Evolutionary conservation across 2,329 filamentous ascomycete species (phyloP), one percentile per base, ranked within the genome.

Genomic region (Talaromyces verruculosus): DNA sequence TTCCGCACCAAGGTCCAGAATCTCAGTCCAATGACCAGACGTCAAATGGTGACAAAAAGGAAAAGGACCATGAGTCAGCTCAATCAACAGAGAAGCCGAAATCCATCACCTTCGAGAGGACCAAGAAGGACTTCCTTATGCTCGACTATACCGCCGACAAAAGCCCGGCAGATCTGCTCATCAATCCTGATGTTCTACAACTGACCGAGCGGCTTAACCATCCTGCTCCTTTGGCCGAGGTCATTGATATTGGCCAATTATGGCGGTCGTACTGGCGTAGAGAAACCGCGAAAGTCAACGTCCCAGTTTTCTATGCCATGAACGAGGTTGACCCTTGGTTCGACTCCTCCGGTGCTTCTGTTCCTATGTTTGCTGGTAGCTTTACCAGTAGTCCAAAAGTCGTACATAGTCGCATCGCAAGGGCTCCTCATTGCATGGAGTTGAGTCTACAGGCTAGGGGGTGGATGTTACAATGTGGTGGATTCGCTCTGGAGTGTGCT

Each of bases 361-460:
- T 55, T 11, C 1, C 30, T 37, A 7, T 3, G 4, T 55, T 55
- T 22, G 51, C 51, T 19, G 17, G 30, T 55, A 17, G 51, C 10
- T 37, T 55, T 37, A 55, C 17, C 17, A 37, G 30, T 5, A 55
- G 51, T 55, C 51, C 51, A 22, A 55, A 55, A 55, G 51, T 55
- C 30, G 19, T 55, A 17, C 30, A 55, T 55, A 11, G 30, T 35
- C 30, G 28, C 30, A 30, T 55, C 37, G 4, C 30, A n/a, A 55
- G n/a, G n/a, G 51, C 51, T 13, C 51, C 51, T 55, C 51, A 55
- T 22, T 55, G 51, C n/a, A 55, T 55, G 30, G 51, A 55, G 17
- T 35, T 55, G 51, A 55, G 51, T 55, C 30, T 55, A n/a, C 51
- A 55, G 15, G 51, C 51, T 13, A 55, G 22, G 30, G 51, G 17